A percentile compares a stretch with the other conserved stretches of the same genome.
These are phyloP conservation scores for Fistulifera pelliculosa DNA, from an alignment of 108 stramenopile genomes.

Conservation along the genomic window DNA sequence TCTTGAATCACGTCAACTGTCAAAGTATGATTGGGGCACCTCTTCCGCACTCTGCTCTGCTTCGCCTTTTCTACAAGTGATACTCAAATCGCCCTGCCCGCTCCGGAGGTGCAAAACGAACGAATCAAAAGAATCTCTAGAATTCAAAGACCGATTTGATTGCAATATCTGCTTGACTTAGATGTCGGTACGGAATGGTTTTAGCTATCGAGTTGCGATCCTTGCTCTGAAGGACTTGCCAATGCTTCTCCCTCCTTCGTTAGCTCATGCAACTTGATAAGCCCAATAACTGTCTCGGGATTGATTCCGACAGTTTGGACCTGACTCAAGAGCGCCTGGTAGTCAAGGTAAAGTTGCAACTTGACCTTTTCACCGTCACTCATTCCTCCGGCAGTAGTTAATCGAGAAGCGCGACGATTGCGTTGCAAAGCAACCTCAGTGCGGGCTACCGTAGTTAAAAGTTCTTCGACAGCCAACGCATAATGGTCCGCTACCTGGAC, in stretches of 20 bases:
- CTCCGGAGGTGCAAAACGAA: too few relatives aligned
- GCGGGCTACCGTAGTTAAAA: slow-evolving; percentile 68
- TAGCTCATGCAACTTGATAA: slow-evolving; percentile 46
- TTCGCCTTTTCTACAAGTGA: too few relatives aligned
- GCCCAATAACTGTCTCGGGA: slow-evolving; percentile 40
- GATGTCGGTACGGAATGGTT: too few relatives aligned
- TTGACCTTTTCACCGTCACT: slow-evolving; percentile 90
- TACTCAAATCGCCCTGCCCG: too few relatives aligned
- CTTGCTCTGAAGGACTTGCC: not conserved
- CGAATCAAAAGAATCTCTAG: too few relatives aligned
- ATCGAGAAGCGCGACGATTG: slow-evolving; percentile 34
- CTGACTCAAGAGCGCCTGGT: slow-evolving; percentile 33
- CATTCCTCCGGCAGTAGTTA: slow-evolving; percentile 61
- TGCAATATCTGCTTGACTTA: too few relatives aligned
- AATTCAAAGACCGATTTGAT: too few relatives aligned
- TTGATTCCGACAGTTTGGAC: slow-evolving; percentile 55
- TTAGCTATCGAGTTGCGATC: too few relatives aligned
- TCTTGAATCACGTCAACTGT: too few relatives aligned
- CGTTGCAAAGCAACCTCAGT: slow-evolving; percentile 81
- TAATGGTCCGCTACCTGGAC: slow-evolving; percentile 54
- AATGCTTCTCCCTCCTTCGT: slow-evolving; percentile 45
- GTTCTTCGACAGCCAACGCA: slow-evolving; percentile 64
- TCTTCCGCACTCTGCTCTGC: too few relatives aligned
- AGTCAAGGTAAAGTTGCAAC: slow-evolving; percentile 72
- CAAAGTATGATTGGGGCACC: too few relatives aligned